Evolutionary conservation across 371 early-diverging fungal genomes (phyloP), one percentile per base, ranked within the genome.

Genomic region (Apophysomyces variabilis): DNA sequence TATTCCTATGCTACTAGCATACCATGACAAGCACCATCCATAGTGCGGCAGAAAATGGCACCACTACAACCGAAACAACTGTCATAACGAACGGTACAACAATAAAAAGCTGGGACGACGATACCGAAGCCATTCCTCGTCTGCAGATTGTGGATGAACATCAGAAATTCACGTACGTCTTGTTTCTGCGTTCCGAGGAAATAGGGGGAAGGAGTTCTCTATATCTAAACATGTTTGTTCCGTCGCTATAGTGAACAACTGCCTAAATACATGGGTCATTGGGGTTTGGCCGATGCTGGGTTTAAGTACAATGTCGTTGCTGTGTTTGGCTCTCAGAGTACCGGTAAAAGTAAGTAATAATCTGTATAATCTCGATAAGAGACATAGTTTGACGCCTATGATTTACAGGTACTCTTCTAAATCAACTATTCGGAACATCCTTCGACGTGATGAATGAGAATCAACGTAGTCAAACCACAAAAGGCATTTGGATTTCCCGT

Each of bases 281-380:
- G 99, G 99, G 62, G 82, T n/a, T 79, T 99, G 32, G 80, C 77
- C 12, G 90, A 94, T 46, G 85, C 79, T 41, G 99, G 99, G 38
- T 97, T 99, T 70, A 89, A 96, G 77, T 99, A 97, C 76, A 91
- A 97, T 76, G 84, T 97, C 11, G 95, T 97, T 5, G 96, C 99
- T 16, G 98, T 99, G 9, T 97, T 99, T 85, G 99, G 99, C 57
- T 96, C 97, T 38, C 98, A 99, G 81, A 94, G 94, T 77, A 97
- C 98, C 4, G 99, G 99, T 64, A 99, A 99, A 78, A 96, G 96
- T 93, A 87, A 82, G 89, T 70, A 35, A 3, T 2, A 0, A 26
- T 26, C 3, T 26, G 54, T 21, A 9, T 21, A 26, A 7, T 21
- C 8, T 21, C 21, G 54, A 32, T 54, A 37, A 36, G 6, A 26